A percentile compares a stretch with the other conserved stretches of the same genome.
These are phyloP conservation scores for Smithsoniella earleae DNA, from an alignment of 163 green algal species.

Conservation along the genomic window DNA sequence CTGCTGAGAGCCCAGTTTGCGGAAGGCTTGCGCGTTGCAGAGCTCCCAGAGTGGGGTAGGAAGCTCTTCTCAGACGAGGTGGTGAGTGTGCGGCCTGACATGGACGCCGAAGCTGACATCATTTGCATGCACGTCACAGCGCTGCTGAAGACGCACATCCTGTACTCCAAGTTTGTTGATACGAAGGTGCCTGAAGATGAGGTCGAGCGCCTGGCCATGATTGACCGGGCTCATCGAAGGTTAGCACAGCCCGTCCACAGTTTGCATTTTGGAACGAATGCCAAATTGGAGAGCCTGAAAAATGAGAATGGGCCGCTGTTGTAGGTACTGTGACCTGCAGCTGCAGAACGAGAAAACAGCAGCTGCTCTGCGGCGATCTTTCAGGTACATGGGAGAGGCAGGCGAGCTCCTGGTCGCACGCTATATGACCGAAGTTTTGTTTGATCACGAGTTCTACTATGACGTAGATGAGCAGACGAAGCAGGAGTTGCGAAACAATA, in stretches of 20 bases:
- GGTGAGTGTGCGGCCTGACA: neutral
- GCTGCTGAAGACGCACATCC: neutral
- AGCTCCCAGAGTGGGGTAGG: conserved; percentile 19
- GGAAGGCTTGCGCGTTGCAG: neutral
- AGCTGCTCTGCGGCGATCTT: neutral
- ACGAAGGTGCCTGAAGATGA: neutral
- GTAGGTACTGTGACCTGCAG: conserved; percentile 24
- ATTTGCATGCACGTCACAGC: conserved; percentile 27
- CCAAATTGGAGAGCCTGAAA: no score
- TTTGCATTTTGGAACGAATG: neutral
- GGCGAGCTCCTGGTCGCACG: neutral
- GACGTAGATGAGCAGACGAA: conserved; percentile 21
- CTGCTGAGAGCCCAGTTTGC: conserved; percentile 21
- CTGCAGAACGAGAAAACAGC: conserved; percentile 23
- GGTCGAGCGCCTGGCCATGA: neutral
- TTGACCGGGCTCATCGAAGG: conserved; percentile 2
- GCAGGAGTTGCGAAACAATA: neutral
- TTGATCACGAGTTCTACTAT: conserved; percentile 22
- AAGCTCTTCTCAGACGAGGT: conserved; percentile 24
- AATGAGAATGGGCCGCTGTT: no score
- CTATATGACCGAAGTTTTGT: conserved; percentile 24
- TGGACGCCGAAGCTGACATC: conserved; percentile 4
- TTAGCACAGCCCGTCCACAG: neutral
- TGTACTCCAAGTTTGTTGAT: conserved; percentile 27
- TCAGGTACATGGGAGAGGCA: conserved; percentile 21